These are phyloP conservation scores for Psilocybe mexicana DNA, from an alignment of 1,284 basidiomycete genomes.

Conservation along the genomic window DNA sequence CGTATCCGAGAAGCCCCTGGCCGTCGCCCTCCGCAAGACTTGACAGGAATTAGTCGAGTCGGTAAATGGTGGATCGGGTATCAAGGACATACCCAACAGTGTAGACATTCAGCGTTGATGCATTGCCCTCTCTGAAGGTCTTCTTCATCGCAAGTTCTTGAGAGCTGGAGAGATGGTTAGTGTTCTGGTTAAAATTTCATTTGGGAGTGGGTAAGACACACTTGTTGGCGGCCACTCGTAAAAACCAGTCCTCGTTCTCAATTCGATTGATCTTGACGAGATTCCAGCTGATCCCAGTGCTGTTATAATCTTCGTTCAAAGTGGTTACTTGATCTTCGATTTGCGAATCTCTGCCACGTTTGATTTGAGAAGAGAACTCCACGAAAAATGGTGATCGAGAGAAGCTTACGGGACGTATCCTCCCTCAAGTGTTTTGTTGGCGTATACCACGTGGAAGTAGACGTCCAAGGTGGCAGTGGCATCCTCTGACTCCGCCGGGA, in stretches of 20 bases:
- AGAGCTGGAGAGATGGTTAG: slow-evolving; percentile 6
- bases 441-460: slow-evolving; percentile 35
- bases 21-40: slow-evolving; percentile 23
- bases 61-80: not conserved
- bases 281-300: slow-evolving; percentile 32
- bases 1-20: slow-evolving; percentile 37
- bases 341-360: slow-evolving; percentile 27
- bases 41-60: too few species aligned
- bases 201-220: slow-evolving; percentile 15
- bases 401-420: slow-evolving; percentile 30
- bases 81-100: slow-evolving; percentile 25
- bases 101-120: slow-evolving; percentile 36
- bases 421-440: slow-evolving; percentile 30
- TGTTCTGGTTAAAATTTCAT: too few species aligned
- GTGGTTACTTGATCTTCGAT: slow-evolving; percentile 34
- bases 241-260: slow-evolving; percentile 40
- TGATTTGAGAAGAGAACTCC: not conserved
- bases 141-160: slow-evolving; percentile 27
- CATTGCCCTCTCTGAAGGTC: slow-evolving; percentile 26
- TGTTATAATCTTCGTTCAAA: slow-evolving; percentile 33
- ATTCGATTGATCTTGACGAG: slow-evolving; percentile 38
- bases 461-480: slow-evolving; percentile 30
- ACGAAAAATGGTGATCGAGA: not conserved
- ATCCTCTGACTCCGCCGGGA: slow-evolving; percentile 28
- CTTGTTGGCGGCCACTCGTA: slow-evolving; percentile 32